These are phyloP conservation scores for Coleophoma eucalyptorum DNA, from an alignment of 2,329 filamentous ascomycete genomes.

Conservation along the genomic window DNA sequence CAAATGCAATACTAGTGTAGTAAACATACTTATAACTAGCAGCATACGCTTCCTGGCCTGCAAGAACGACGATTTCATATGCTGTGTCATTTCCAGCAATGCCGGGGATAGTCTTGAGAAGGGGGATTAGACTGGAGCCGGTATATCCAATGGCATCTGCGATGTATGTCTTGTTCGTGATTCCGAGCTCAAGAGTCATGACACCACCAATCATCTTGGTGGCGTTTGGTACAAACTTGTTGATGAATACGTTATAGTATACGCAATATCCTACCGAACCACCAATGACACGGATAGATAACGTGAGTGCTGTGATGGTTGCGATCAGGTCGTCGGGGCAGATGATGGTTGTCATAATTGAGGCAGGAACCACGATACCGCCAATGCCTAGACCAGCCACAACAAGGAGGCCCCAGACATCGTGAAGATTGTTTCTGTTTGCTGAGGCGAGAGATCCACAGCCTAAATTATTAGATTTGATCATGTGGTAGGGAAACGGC, in stretches of 20 bases:
- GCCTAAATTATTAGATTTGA: slow-evolving; percentile 14
- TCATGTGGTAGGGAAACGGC: no score
- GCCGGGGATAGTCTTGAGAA: slow-evolving; percentile 22
- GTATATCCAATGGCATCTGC: slow-evolving; percentile 38
- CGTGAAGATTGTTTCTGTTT: slow-evolving; percentile 45
- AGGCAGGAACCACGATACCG: slow-evolving; percentile 61
- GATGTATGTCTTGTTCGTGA: slow-evolving; percentile 36
- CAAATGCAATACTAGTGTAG: slow-evolving; percentile 55
- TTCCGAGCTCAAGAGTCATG: slow-evolving; percentile 33
- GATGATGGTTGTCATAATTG: slow-evolving; percentile 63
- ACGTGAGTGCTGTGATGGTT: slow-evolving; percentile 60
- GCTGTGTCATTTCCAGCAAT: slow-evolving; percentile 44
- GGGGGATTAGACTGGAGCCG: slow-evolving; percentile 30
- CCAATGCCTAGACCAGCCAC: slow-evolving; percentile 62
- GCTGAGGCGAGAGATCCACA: slow-evolving; percentile 47
- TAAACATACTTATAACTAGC: slow-evolving; percentile 56
- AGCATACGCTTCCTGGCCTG: slow-evolving; percentile 39
- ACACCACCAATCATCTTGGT: slow-evolving; percentile 13
- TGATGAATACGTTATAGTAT: slow-evolving; percentile 45
- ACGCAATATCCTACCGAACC: slow-evolving; percentile 59
- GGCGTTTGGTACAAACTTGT: slow-evolving; percentile 28
- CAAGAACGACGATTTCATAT: slow-evolving; percentile 45
- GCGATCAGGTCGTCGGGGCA: slow-evolving; percentile 65
- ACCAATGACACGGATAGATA: slow-evolving; percentile 62
- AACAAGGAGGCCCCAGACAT: slow-evolving; percentile 53